phyloP scores from a whole-genome alignment of 106 monocot species.

The Dendrobium huoshanense region DNA sequence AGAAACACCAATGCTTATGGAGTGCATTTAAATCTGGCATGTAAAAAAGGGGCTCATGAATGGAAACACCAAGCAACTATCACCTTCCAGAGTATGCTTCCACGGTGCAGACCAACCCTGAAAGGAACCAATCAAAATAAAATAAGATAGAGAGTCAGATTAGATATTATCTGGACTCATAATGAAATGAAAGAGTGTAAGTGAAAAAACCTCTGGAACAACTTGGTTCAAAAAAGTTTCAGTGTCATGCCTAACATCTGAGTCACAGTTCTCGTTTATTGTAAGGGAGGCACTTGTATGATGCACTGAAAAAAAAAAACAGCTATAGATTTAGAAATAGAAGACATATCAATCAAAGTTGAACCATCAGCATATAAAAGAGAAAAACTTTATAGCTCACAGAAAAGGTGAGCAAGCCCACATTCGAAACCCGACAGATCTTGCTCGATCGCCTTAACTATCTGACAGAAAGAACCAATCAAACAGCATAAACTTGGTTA shows the following conservation, averaged over 20 bases:
- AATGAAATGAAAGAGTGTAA: not conserved
- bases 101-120: constrained; percentile 97
- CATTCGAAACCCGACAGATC: constrained; percentile 87
- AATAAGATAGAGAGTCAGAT: not conserved
- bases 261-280: constrained; percentile 98
- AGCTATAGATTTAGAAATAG: constrained; percentile 1
- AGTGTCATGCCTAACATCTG: constrained; percentile 93
- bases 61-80: constrained; percentile 1
- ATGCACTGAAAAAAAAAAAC: constrained; percentile 51
- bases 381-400: constrained; percentile 34
- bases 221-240: constrained; percentile 89
- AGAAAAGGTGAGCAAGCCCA: constrained; percentile 93
- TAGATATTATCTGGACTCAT: not conserved
- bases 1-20: not conserved
- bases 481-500: not conserved
- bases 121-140: constrained; percentile 13
- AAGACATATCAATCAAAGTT: not conserved
- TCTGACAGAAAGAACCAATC: constrained; percentile 31
- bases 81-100: constrained; percentile 98
- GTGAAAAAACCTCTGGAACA: constrained; percentile 74
- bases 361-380: not conserved
- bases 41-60: not conserved
- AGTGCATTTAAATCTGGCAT: not conserved
- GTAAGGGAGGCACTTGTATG: constrained; percentile 99
- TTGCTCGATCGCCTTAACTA: constrained; percentile 67